Percentiles rank a stretch among this genome's conserved stretches.
phyloP scores from a whole-genome alignment of 2,329 filamentous ascomycete genomes.

The Nemania serpens region DNA sequence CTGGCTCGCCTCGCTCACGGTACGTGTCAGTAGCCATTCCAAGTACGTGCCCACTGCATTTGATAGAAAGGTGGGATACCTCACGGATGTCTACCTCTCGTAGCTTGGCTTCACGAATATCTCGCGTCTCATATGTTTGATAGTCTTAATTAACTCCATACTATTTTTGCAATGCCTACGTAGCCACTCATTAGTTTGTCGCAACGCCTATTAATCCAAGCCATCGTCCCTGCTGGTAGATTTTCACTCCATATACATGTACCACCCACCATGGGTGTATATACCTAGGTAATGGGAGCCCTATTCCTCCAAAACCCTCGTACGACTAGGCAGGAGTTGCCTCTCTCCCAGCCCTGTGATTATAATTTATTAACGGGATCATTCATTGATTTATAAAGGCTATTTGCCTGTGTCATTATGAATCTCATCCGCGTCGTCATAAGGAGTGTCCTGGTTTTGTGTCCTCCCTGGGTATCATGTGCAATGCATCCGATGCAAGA shows the following conservation, averaged over 20 bases:
- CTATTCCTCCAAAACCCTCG: neutral
- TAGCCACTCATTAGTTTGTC: neutral
- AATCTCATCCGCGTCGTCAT: neutral
- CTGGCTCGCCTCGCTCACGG: no score
- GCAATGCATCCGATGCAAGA: neutral
- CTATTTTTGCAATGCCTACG: neutral
- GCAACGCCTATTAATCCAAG: slow-evolving; percentile 16
- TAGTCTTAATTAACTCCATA: slow-evolving; percentile 1
- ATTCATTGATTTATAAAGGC: no score
- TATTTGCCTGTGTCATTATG: no score
- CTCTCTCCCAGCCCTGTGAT: neutral
- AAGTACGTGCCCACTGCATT: no score
- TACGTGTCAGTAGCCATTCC: no score
- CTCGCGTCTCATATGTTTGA: neutral
- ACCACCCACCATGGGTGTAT: slow-evolving; percentile 18
- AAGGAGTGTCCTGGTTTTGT: slow-evolving; percentile 23
- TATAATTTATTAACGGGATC: neutral
- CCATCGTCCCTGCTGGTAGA: neutral
- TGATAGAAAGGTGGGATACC: no score
- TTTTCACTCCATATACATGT: neutral
- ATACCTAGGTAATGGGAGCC: slow-evolving; percentile 18
- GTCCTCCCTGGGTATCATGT: slow-evolving; percentile 27
- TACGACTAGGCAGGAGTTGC: neutral
- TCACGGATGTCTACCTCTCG: no score
- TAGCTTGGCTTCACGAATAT: no score